phyloP scores from a whole-genome alignment of 768 basidiomycete species.

The Megacollybia marginata region DNA sequence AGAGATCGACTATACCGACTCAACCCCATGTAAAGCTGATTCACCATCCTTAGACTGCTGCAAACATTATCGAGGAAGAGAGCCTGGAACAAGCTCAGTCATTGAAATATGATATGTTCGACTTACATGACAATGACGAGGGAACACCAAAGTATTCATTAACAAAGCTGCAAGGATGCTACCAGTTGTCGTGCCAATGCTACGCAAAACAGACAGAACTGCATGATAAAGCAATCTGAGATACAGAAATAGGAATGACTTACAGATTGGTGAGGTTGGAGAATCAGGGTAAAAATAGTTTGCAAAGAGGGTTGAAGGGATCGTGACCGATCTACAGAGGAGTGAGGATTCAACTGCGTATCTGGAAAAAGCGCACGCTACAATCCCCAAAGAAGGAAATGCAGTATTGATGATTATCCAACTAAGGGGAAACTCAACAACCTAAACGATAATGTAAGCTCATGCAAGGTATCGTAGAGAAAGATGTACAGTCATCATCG shows the following conservation, averaged over 20 bases:
- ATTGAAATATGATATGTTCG: neutral
- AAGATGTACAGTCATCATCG: conserved; percentile 27
- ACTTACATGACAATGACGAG: conserved; percentile 37
- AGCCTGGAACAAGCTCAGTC: conserved; percentile 16
- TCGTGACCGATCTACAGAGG: conserved; percentile 26
- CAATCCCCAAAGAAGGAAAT: conserved; percentile 32
- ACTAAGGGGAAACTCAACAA: conserved; percentile 36
- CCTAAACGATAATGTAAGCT: conserved; percentile 12
- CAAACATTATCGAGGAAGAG: conserved; percentile 33
- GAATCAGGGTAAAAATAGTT: conserved; percentile 18
- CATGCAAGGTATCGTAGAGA: neutral
- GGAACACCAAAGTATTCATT: conserved; percentile 38
- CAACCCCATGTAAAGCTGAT: conserved; percentile 33
- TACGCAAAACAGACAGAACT: conserved; percentile 34
- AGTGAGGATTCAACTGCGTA: neutral
- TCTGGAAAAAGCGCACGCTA: conserved; percentile 25
- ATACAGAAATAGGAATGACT: conserved; percentile 7
- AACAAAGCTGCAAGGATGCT: conserved; percentile 38
- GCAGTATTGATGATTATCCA: conserved; percentile 34
- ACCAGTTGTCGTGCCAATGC: conserved; percentile 32
- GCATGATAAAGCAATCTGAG: neutral
- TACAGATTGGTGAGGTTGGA: conserved; percentile 18
- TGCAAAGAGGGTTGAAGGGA: conserved; percentile 33
- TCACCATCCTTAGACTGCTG: conserved; percentile 29
- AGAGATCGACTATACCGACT: conserved; percentile 24